These are phyloP conservation scores for Mycena haematopus DNA, from an alignment of 768 basidiomycete species.

Conservation along the genomic window DNA sequence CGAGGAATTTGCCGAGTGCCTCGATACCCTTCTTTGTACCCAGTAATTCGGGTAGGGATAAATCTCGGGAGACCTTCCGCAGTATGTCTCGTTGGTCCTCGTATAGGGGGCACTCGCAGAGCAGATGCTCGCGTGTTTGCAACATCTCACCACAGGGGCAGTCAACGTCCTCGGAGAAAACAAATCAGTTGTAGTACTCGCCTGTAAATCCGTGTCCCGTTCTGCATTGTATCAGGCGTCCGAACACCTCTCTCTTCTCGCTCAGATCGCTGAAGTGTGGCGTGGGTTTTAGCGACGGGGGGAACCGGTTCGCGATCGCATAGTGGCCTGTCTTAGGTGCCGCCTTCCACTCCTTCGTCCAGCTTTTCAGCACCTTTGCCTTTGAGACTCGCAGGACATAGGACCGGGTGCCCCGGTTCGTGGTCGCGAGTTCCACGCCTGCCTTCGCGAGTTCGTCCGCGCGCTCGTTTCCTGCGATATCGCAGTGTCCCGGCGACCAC, in stretches of 20 bases:
- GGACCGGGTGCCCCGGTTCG: neutral
- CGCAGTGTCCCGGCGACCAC: slow-evolving; percentile 4
- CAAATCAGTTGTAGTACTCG: too few species aligned
- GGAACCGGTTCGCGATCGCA: neutral
- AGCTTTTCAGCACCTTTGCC: neutral
- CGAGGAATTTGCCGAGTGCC: neutral
- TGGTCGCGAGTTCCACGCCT: neutral
- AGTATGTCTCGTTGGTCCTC: neutral
- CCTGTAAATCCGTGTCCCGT: too few species aligned
- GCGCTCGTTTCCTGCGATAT: neutral
- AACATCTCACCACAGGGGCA: too few species aligned
- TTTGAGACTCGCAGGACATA: neutral
- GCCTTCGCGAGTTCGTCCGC: neutral
- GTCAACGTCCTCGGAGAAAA: too few species aligned
- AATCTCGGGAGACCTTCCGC: neutral
- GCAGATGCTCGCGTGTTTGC: too few species aligned
- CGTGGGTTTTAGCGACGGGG: neutral
- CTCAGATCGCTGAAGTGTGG: neutral
- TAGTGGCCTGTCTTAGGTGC: neutral
- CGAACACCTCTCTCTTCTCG: neutral
- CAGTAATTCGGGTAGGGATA: neutral
- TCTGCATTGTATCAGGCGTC: neutral
- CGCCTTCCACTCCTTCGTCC: neutral
- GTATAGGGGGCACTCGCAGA: too few species aligned
- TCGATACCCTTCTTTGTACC: neutral